Evolutionary conservation across 2,329 filamentous ascomycete genomes (phyloP), one percentile per base, ranked within the genome.

Genomic region (Pseudogymnoascus sp.): DNA sequence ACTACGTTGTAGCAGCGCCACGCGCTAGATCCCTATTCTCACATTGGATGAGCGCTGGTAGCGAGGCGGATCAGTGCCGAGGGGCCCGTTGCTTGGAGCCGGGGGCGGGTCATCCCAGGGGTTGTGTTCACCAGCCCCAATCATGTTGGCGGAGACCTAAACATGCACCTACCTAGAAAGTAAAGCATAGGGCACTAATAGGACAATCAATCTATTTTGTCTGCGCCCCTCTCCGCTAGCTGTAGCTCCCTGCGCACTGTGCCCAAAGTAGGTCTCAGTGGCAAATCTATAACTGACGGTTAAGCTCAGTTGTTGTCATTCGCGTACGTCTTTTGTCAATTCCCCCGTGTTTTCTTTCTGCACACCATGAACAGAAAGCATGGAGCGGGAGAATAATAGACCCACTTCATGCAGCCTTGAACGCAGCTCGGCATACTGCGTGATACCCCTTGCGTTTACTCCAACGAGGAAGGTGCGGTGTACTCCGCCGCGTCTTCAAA

Each of bases 121-220:
- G 50, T 33, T 33, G 50, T 56, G 25, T 33, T 33, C 25, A 12
- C n/a, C 18, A 33, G 10, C n/a, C 47, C 50, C 50, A 56, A 56
- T 56, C 50, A 56, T 33, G 28, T 56, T 33, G 28, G 28, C 21
- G 28, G 28, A 56, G 50, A 56, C n/a, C 25, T 18, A 12, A 56
- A 56, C 50, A 56, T 56, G 50, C 50, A 56, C 50, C 50, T 56
- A 33, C 50, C 50, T 56, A 16, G 50, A 7, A 33, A 56, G 50
- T 18, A 31, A 56, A 56, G 28, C n/a, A n/a, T 18, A 4, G 1
- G 25, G n/a, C n/a, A 28, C 50, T 56, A 56, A 56, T 16, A 18
- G n/a, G 77, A 25, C 86, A 71, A 21, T 56, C 28, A 56, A 33
- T 56, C 28, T 56, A 56, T 56, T 56, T 35, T 5, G 28, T 18